phyloP scores from a whole-genome alignment of 2,329 filamentous ascomycete genomes.

The Dothiorella sarmentorum region DNA sequence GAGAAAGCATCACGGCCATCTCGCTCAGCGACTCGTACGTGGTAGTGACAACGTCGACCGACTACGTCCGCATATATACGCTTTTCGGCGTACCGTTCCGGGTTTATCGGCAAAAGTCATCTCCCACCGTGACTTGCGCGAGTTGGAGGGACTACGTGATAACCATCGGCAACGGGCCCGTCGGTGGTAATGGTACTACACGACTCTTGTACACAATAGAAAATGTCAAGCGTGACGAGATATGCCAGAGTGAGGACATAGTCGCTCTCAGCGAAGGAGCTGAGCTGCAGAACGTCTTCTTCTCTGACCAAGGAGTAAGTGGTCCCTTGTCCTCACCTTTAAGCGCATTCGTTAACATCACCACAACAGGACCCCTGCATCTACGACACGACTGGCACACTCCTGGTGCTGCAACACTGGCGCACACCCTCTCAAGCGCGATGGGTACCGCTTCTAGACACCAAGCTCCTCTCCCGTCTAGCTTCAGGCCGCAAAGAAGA shows the following conservation, averaged over 20 bases:
- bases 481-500: constrained; percentile 83
- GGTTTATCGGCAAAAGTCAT: constrained; percentile 87
- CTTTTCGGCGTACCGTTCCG: constrained; percentile 86
- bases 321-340: not conserved
- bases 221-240: constrained; percentile 87
- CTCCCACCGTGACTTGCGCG: constrained; percentile 85
- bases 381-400: constrained; percentile 86
- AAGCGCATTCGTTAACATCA: constrained; percentile 18
- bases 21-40: constrained; percentile 89
- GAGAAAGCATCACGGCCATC: constrained; percentile 84
- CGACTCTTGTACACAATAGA: constrained; percentile 87
- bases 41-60: constrained; percentile 78
- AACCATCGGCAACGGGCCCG: constrained; percentile 87
- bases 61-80: constrained; percentile 90
- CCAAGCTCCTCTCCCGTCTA: constrained; percentile 75
- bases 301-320: constrained; percentile 83
- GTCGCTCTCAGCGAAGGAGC: constrained; percentile 76
- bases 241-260: constrained; percentile 91
- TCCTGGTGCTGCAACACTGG: constrained; percentile 89
- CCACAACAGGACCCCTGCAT: constrained; percentile 77
- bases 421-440: constrained; percentile 76
- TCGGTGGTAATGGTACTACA: constrained; percentile 72
- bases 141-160: constrained; percentile 96
- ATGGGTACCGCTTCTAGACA: constrained; percentile 93
- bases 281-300: constrained; percentile 79